Conservation (phyloP, 2,329 filamentous ascomycete genomes). For the Macrophomina tecta region DNA sequence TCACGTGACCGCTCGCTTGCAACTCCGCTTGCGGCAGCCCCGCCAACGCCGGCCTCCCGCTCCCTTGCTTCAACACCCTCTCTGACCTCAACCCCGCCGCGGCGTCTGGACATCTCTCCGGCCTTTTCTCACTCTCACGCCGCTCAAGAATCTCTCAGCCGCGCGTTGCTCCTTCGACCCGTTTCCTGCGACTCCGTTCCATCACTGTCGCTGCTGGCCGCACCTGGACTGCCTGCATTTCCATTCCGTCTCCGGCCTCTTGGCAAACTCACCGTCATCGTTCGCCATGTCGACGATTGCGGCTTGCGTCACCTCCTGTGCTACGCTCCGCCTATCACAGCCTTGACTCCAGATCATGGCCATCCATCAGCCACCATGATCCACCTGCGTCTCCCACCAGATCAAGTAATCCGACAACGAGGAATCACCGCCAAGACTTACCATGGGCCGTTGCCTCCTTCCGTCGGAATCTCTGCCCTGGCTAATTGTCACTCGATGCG, state of each 20-base stretch:
- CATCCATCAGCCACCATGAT: background rate
- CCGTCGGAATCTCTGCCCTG: constrained; percentile 2
- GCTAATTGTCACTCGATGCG: background rate
- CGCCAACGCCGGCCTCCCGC: background rate
- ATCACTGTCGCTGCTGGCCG: no score
- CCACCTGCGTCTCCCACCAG: background rate
- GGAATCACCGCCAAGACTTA: background rate
- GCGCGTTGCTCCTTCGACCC: background rate
- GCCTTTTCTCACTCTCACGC: background rate
- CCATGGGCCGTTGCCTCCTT: background rate
- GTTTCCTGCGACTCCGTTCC: no score
- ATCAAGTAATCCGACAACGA: background rate
- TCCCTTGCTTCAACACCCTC: background rate
- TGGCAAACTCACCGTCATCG: background rate
- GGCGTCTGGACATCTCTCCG: background rate
- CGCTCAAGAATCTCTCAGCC: background rate
- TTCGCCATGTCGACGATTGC: background rate
- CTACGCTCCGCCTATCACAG: no score
- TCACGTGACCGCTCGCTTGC: background rate
- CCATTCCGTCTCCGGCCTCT: background rate
- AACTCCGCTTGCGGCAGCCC: background rate
- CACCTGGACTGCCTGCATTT: background rate
- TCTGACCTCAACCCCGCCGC: background rate
- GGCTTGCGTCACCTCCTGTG: background rate
- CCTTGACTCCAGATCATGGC: background rate